Evolutionary conservation across 2,329 filamentous ascomycete genomes (phyloP), one percentile per base, ranked within the genome.

Genomic region (Pseudocercospora fijiensis): DNA sequence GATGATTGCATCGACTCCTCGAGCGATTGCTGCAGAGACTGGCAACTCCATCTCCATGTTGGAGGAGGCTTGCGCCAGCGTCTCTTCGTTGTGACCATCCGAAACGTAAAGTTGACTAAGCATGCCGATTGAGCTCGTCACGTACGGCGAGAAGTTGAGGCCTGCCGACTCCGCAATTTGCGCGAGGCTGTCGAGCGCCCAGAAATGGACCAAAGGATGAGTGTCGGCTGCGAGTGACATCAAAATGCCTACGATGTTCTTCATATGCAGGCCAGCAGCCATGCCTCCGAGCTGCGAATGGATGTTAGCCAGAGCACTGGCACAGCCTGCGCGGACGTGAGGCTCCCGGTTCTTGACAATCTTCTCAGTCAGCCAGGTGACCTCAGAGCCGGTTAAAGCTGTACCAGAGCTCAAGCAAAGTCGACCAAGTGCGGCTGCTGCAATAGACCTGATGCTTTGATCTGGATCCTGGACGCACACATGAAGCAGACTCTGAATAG

Each of bases 161-260:
- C 95, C 95, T 1, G 95, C 93, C 10, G 94, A 95, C 72, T 97
- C 94, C 2, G 94, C 90, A 11, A 96, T 92, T 58, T 90, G 84
- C 1, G 91, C 89, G 28, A 99, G 78, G 9, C 92, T 94, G 75
- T 97, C 92, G 51, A 99, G 81, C 2, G 96, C 94, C 92, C 93
- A 98, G 75, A 94, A 96, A 77, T 99, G 95, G 8, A 99, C 95
- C 0, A 91, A 88, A 0, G 95, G 93, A 75, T 99, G 95, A 20
- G 94, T 91, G 73, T 99, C 95, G 70, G 93, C 96, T 76, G 92
- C 94, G 9, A 99, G 84, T 7, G 95, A 98, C 90, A 98, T 96
- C n/a, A 99, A 81, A 43, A 99, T 96, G 18, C 94, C 90, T n/a
- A 97, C 85, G 57, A 99, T 97, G 1, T 92, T 97, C 80, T 98